Base-by-base conservation (phyloP, 768 basidiomycete genomes). In the Xanthoconium stramineum region DNA sequence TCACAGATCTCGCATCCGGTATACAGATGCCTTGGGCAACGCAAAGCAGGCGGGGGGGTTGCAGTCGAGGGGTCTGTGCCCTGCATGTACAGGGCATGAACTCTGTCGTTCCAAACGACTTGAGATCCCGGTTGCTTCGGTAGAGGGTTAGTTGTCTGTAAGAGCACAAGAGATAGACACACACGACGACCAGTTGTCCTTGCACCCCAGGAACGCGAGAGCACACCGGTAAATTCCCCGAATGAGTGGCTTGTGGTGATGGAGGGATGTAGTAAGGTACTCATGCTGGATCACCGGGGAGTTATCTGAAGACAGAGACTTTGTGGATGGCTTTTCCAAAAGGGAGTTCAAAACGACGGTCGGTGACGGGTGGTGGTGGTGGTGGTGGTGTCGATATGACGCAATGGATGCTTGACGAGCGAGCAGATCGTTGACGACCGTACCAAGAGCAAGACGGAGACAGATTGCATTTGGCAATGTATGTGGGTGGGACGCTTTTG, bases 391-490 rank as follows among this genome's bases (percentile, higher is more conserved):
- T 54, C 62, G 75, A 50, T 69, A 72, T 33, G 70, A 72, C 6
- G 71, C 66, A 11, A 72, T 55, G 2, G 85, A 84, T 0, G 83
- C 77, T 64, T 86, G 84, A 24, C 89, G 81, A 28, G 88, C 85
- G 65, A 92, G 91, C 7, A 94, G 72, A 61, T 92, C 90, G 60
- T 92, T 92, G 69, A 92, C 79, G 52, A 93, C 82, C 0, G 88
- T 86, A 3, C 83, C 83, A 36, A 94, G 74, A 1, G 86, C 86
- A 6, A 93, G 78, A 30, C 91, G 78, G 47, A 94, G 76, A 7
- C 91, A 81, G 36, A 94, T 89, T 14, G 89, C 89, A 60, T 92
- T 91, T 0, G 91, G 91, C 5, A 93, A 72, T 1, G 77, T 82
- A 59, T 89, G 86, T 10, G 81, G 82, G 56, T 83, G 78, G 5